Base-by-base conservation (phyloP, 73 alveolate genomes). In the Paramecium biaurelia region DNA sequence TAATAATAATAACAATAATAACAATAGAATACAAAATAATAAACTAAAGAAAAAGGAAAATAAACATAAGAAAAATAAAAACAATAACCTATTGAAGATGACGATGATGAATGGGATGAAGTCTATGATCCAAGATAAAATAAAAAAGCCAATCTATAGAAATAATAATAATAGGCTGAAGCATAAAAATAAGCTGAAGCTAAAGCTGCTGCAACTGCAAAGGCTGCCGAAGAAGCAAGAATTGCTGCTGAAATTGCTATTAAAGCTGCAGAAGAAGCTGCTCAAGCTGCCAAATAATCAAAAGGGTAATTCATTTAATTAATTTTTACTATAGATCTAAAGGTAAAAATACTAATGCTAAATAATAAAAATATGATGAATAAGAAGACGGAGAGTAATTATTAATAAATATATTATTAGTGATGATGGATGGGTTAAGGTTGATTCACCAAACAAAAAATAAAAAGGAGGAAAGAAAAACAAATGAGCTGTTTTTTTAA, bases 341-440 rank as follows among this genome's bases (percentile, higher is more conserved):
- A 32, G 86, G 45, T 72, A 38, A 72, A 72, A 72, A 72, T 28
- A 72, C 38, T 32, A 72, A 35, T 72, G 14, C 56, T 32, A 72
- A 72, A 35, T 18, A 72, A 72, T 21, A 72, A 72, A 21, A 72
- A 72, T 4, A 1, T 14, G 86, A 28, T 1, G 86, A 14, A 35
- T 4, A 72, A 34, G 53, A 72, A 15, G 49, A 32, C 11, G 85
- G 15, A 26, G 86, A 72, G 86, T 72, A 72, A 72, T 72, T 67
- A 67, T 34, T 72, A 35, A 32, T 72, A 28, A 28, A 1, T 34
- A 34, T 35, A 15, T 34, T 4, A 5, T 32, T 72, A 72, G 86
- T 72, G 86, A 72, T 72, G 86, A 72, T 72, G 86, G 86, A 12
- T 72, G 86, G 86, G 58, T 72, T 72, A 35, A 72, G 15, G 67